Percentiles rank a stretch among this genome's conserved stretches.
Evolutionary conservation across 768 basidiomycete genomes (phyloP).

Genomic region (Dentipellis sp.): DNA sequence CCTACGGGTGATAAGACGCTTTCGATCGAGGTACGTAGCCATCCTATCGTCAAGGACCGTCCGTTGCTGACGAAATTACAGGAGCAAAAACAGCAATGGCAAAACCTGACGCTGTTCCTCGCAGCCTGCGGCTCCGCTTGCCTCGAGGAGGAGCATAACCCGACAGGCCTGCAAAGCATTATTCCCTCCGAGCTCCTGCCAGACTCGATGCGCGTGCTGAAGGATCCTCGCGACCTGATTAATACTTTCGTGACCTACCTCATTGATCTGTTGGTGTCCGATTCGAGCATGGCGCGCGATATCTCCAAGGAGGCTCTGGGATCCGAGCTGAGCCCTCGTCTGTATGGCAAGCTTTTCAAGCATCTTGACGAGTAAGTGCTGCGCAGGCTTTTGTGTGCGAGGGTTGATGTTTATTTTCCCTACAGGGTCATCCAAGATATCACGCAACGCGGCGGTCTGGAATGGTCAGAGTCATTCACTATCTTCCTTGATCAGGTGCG

Average conservation of each 20-base stretch:
- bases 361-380: constrained; percentile 63
- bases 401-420: background rate
- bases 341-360: constrained; percentile 59
- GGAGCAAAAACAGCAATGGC: constrained; percentile 78
- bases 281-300: constrained; percentile 62
- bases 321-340: constrained; percentile 60
- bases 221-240: constrained; percentile 49
- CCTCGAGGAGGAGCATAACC: constrained; percentile 41
- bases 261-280: constrained; percentile 58
- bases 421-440: constrained; percentile 44
- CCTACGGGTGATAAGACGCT: constrained; percentile 28
- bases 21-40: constrained; percentile 26
- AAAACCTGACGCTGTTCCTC: constrained; percentile 72
- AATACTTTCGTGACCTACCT: constrained; percentile 58
- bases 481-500: constrained; percentile 69
- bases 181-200: constrained; percentile 55
- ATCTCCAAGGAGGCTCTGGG: constrained; percentile 75
- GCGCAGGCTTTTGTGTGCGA: background rate
- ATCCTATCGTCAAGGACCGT: constrained; percentile 1
- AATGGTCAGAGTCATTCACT: constrained; percentile 31
- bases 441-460: constrained; percentile 35
- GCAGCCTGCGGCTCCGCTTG: constrained; percentile 66
- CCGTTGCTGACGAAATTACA: constrained; percentile 19
- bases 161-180: constrained; percentile 39
- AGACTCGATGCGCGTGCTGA: constrained; percentile 58